Evolutionary conservation across 2,329 filamentous ascomycete genomes (phyloP), one percentile per base, ranked within the genome.

Genomic region (Talaromyces amestolkiae): DNA sequence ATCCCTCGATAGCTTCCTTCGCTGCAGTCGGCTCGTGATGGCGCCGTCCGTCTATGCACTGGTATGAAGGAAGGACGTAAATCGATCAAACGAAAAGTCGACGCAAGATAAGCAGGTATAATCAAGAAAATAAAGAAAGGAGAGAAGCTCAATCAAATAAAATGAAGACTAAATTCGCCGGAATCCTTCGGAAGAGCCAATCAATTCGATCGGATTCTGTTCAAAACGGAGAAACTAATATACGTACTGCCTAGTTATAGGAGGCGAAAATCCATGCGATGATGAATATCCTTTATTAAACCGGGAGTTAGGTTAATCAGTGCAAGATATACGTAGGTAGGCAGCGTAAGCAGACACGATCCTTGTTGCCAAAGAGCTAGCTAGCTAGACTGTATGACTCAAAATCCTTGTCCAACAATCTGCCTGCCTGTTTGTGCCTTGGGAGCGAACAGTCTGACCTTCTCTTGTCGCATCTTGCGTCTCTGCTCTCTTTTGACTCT

Each of bases 391-490:
- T 11, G 51, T 54, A 54, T 54, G 51, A 35, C 27, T 54, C 51
- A 54, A 35, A 2, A 33, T 53, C 9, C 51, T 35, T 35, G 51
- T 54, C 31, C 31, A 3, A 13, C 19, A 54, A 54, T 54, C 51
- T 35, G 51, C 51, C 51, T 37, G 31, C 31, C 51, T 54, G 10
- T 47, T 47, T 51, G 51, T 54, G 31, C 31, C 31, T 54, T 35
- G 27, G 51, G 51, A 35, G 24, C 45, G 47, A 31, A 31, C 47
- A 31, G 45, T 49, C 41, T 9, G 17, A 0, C 7, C 41, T 47
- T 47, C 54, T 58, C 41, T 24, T 51, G 49, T 62, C 17, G 51
- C 60, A 51, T 62, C 60, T 54, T 33, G 41, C 61, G 61, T 63
- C 61, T 56, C 49, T 54, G 22, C 49, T 53, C 49, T 53, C 22